Evolutionary conservation across 805 yeast species (phyloP).

Genomic region (Sugiyamaella valdiviana): DNA sequence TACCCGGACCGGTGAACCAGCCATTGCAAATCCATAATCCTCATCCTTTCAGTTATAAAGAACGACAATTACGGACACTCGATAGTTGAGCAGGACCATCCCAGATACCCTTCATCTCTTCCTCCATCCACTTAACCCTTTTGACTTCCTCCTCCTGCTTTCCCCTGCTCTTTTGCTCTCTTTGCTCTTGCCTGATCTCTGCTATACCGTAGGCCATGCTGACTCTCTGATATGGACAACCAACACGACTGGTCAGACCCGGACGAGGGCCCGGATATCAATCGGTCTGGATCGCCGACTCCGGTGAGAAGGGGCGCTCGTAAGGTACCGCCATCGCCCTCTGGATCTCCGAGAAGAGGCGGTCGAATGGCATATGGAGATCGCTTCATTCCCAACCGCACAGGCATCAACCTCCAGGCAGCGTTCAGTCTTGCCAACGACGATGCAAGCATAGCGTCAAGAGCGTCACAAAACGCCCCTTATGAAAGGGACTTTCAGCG

Average conservation of each 20-base stretch:
- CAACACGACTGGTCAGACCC: background rate
- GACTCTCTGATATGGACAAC: conserved; percentile 1
- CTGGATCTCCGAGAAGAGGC: conserved; percentile 12
- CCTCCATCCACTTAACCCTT: background rate
- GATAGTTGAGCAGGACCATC: too few relatives aligned
- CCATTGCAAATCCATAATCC: too few relatives aligned
- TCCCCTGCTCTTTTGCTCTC: background rate
- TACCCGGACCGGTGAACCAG: too few relatives aligned
- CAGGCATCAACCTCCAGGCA: conserved; percentile 81
- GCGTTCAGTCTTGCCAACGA: conserved; percentile 58
- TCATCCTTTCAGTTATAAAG: too few relatives aligned
- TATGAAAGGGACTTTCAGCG: conserved; percentile 61
- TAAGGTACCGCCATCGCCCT: conserved; percentile 5
- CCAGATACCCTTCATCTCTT: too few relatives aligned
- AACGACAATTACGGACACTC: background rate
- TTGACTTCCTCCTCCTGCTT: background rate
- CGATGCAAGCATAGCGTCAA: conserved; percentile 28
- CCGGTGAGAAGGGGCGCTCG: conserved; percentile 12
- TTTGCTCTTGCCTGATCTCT: background rate
- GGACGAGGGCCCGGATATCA: background rate
- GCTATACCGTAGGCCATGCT: background rate
- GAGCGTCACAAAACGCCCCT: conserved; percentile 14
- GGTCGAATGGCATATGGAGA: conserved; percentile 59
- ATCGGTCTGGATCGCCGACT: conserved; percentile 21
- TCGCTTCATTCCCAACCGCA: conserved; percentile 79